A percentile compares a stretch with the other conserved stretches of the same genome.
Conservation (phyloP, 495 filamentous ascomycete species). For the Hyaloscypha variabilis region DNA sequence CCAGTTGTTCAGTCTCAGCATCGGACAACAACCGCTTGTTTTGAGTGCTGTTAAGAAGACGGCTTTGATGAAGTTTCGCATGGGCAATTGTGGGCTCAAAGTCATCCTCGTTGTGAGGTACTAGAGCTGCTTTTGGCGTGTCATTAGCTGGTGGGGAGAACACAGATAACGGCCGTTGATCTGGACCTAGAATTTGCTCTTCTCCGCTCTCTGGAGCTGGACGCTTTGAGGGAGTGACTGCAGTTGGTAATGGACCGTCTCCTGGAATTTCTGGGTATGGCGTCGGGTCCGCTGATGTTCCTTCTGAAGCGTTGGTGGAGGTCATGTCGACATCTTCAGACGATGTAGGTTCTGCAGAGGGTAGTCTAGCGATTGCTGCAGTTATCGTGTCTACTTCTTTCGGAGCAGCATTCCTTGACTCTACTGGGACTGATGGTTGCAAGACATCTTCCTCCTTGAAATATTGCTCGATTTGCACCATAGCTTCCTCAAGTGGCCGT, state of each 20-base stretch:
- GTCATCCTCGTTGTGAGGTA: constrained; percentile 67
- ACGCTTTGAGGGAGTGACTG: constrained; percentile 6
- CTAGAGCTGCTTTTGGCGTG: constrained; percentile 74
- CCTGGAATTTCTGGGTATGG: background rate
- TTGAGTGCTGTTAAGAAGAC: constrained; percentile 62
- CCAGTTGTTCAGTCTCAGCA: constrained; percentile 62
- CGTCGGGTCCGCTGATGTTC: background rate
- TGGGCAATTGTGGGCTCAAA: constrained; percentile 86
- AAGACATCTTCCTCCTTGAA: constrained; percentile 29
- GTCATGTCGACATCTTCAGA: constrained; percentile 14
- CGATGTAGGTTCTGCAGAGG: background rate
- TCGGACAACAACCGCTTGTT: constrained; percentile 74
- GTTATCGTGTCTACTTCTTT: constrained; percentile 7
- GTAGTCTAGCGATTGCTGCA: constrained; percentile 16
- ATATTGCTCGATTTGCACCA: constrained; percentile 66
- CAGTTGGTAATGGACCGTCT: background rate
- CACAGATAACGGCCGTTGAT: constrained; percentile 63
- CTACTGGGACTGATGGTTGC: background rate
- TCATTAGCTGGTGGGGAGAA: constrained; percentile 71
- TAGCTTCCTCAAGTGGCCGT: constrained; percentile 80
- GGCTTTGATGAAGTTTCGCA: constrained; percentile 76
- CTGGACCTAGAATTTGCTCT: constrained; percentile 30
- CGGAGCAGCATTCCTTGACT: background rate
- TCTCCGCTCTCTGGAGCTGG: constrained; percentile 10
- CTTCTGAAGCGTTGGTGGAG: background rate